Base-by-base conservation (phyloP, 805 yeast species). In the Cyberlindnera maclurae region DNA sequence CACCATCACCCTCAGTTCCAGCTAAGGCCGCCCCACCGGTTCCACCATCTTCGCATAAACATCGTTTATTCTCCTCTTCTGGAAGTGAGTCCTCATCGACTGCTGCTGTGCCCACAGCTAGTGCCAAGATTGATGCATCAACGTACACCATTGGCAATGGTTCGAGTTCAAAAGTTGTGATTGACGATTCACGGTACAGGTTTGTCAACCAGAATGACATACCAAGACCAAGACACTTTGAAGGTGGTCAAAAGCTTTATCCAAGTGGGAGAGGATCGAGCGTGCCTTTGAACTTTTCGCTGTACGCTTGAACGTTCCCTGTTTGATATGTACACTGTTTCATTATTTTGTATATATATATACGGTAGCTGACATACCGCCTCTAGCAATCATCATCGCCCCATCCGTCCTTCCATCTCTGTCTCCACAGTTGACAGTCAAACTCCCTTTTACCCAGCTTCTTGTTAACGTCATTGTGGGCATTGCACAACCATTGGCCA, bases 371-470 rank as follows among this genome's bases (percentile, higher is more conserved):
- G n/a, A 13, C 16, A 29, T 17, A 12, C 12, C 4, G 13, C 7
- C n/a, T 17, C 38, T 31, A 45, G 29, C 49, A 42, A 17, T 37
- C 34, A 27, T 39, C 44, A 29, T 43, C 57, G 11, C 82, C 82
- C 96, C 96, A 88, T 1, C 97, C 97, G 51, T 86, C 95, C 49
- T 73, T 79, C 98, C 98, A 90, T 55, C 98, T 77, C 52, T 83
- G 77, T 57, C 80, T 80, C 98, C 98, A 93, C 46, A 84, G 70
- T 41, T 78, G 68, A 53, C 97, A 90, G 57, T 90, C 88, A 56
- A 93, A 93, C 40, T 65, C 67, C 6, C 85, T 86, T 61, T 93
- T 93, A 1, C 95, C 95, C 20, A 90, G 58, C 58, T 88, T 89
- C 15, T 58, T 67, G 59, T 93, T 93, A n/a, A 93, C 97, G 28